Base-by-base conservation (phyloP, 2,329 filamentous ascomycete species). In the Neofusicoccum cordaticola region DNA sequence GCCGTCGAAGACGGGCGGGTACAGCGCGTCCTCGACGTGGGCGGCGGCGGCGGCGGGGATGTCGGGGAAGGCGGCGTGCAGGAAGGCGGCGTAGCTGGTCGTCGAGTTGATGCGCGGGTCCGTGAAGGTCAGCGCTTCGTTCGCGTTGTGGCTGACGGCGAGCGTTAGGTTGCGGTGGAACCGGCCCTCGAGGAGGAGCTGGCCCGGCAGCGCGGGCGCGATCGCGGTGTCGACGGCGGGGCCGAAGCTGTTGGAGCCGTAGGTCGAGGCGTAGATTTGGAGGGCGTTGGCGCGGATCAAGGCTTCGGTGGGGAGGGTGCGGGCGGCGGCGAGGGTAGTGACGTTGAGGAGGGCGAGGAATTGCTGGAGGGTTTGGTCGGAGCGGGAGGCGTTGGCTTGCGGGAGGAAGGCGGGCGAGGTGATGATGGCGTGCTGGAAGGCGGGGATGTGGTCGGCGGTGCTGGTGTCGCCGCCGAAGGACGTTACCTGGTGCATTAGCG, bases 91-190 rank as follows among this genome's bases (percentile, higher is more conserved):
- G 27, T 48, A 48, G 9, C 27, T 9, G 6, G 31, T 31, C 3
- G 15, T 7, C 6, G 19, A 13, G 17, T 11, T 64, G 12, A 63
- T 31, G 27, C 27, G 27, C 11, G 39, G 48, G 13, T 39, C 22
- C 1, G 80, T 80, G 42, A 48, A 64, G 2, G 78, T 70, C 0
- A 78, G 68, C 44, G 80, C 81, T 70, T 83, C 81, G 57, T 80
- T 69, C 1, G 76, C 68, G 52, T 82, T 82, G 70, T 83, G 79
- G 17, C 75, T 75, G 6, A 74, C 72, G 71, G 78, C 74, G 4
- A 79, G 67, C 1, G 68, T 68, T 8, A 79, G 68, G 12, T 69
- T 63, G 37, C 76, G 73, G 65, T 76, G 70, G 66, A 78, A 79
- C 17, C 72, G 70, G 9, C 76, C 76, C 60, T 74, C 70, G 3